A percentile compares a stretch with the other conserved stretches of the same genome.
phyloP scores from a whole-genome alignment of 768 basidiomycete genomes.

The Leccinellum rugosiceps region DNA sequence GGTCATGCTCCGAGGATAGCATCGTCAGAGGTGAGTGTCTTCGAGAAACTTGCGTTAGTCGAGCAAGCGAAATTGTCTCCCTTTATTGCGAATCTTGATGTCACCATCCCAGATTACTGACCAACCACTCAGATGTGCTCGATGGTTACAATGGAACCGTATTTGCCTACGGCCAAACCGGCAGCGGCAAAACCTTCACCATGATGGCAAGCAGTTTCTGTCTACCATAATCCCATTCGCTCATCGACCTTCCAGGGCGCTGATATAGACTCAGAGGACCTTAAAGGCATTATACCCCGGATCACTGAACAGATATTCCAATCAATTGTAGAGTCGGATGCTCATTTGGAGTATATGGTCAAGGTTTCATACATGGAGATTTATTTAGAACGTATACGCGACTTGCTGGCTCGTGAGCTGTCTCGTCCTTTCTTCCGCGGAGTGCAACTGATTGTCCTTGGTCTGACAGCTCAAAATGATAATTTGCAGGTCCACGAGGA shows the following conservation, averaged over 20 bases:
- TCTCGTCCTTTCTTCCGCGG: not conserved
- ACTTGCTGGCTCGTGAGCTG: conserved; percentile 88
- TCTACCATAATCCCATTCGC: conserved; percentile 3
- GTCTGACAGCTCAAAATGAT: conserved; percentile 80
- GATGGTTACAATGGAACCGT: conserved; percentile 99
- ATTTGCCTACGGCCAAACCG: conserved; percentile 96
- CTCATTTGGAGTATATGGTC: conserved; percentile 95
- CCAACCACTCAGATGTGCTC: conserved; percentile 72
- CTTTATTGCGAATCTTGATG: not conserved
- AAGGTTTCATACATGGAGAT: conserved; percentile 99
- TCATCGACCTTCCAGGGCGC: conserved; percentile 63
- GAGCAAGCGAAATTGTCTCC: conserved; percentile 3
- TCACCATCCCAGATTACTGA: conserved; percentile 17
- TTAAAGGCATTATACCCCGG: conserved; percentile 95
- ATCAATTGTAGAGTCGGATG: conserved; percentile 92
- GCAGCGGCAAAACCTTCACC: conserved; percentile 95
- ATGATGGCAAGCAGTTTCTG: conserved; percentile 79
- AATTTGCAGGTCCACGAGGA: conserved; percentile 99
- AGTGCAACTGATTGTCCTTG: conserved; percentile 5
- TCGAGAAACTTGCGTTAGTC: conserved; percentile 1
- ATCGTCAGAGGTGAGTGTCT: conserved; percentile 77
- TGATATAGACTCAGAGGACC: conserved; percentile 90
- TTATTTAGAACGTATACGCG: conserved; percentile 93
- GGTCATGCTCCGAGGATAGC: conserved; percentile 35
- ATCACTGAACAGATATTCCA: conserved; percentile 99